Evolutionary conservation across 1,284 basidiomycete genomes (phyloP).

Genomic region (Meira miltonrushii): DNA sequence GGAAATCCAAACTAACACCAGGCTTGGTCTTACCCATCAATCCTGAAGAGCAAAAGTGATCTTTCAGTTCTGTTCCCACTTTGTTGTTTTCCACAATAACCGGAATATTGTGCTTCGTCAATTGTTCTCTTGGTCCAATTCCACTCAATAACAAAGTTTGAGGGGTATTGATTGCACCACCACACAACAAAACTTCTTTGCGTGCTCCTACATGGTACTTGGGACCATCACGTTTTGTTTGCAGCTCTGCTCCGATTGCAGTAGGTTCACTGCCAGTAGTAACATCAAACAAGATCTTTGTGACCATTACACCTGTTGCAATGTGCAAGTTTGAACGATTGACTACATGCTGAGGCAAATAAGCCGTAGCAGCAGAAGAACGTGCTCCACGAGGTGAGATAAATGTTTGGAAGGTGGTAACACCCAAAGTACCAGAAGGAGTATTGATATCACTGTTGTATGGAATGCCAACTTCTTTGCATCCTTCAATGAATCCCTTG

Average conservation of each 20-base stretch:
- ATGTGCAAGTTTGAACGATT: constrained; percentile 34
- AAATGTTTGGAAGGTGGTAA: constrained; percentile 34
- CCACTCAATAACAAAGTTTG: constrained; percentile 46
- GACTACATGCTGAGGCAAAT: constrained; percentile 28
- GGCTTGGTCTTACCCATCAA: constrained; percentile 29
- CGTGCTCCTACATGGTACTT: constrained; percentile 25
- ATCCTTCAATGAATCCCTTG: constrained; percentile 32
- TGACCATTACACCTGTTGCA: constrained; percentile 31
- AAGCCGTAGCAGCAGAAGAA: constrained; percentile 37
- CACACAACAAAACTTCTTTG: constrained; percentile 43
- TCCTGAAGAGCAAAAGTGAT: constrained; percentile 35
- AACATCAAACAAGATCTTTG: constrained; percentile 30
- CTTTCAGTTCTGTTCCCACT: constrained; percentile 41
- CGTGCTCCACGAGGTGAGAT: constrained; percentile 31
- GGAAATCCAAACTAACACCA: constrained; percentile 25
- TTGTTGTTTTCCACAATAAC: constrained; percentile 19
- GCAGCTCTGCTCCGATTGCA: constrained; percentile 34
- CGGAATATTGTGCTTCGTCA: constrained; percentile 23
- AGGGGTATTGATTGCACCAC: constrained; percentile 46
- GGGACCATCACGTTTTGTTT: constrained; percentile 34
- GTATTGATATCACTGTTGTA: constrained; percentile 33
- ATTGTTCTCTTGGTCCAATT: constrained; percentile 29
- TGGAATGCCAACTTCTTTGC: constrained; percentile 27
- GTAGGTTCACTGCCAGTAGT: constrained; percentile 21
- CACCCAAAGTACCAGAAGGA: constrained; percentile 24